A percentile compares a stretch with the other conserved stretches of the same genome.
Conservation (phyloP, 805 yeast genomes). For the Metschnikowia proteae region DNA sequence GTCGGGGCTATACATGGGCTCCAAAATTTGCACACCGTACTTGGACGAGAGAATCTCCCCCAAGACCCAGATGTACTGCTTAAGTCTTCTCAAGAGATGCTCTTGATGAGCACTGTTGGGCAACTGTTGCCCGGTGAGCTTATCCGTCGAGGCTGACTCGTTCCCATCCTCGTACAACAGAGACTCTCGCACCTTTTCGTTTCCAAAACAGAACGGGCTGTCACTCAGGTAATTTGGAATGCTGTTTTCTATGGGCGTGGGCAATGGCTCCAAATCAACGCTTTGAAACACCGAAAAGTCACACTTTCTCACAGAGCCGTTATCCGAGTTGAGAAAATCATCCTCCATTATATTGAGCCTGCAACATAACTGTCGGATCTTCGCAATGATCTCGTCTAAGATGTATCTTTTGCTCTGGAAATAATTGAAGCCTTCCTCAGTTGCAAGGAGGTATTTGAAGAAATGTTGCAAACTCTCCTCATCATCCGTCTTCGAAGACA, state of each 20-base stretch:
- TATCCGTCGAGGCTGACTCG: neutral
- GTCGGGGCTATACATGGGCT: conserved; percentile 26
- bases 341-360: conserved; percentile 11
- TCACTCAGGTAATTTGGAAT: conserved; percentile 3
- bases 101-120: conserved; percentile 12
- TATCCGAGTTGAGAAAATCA: neutral
- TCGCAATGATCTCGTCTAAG: conserved; percentile 33
- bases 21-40: conserved; percentile 54
- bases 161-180: neutral
- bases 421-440: conserved; percentile 72
- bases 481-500: neutral
- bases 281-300: neutral
- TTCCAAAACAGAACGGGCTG: conserved; percentile 2
- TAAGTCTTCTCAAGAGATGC: conserved; percentile 38
- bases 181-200: conserved; percentile 2
- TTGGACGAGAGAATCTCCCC: conserved; percentile 78
- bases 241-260: neutral
- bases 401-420: conserved; percentile 42
- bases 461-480: conserved; percentile 47
- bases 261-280: neutral
- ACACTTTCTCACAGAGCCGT: neutral
- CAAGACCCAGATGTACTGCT: conserved; percentile 81
- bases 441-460: conserved; percentile 73
- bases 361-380: conserved; percentile 10
- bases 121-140: conserved; percentile 13